Base-by-base conservation (phyloP, 208 protist species). In the Leptomonas seymouri region DNA sequence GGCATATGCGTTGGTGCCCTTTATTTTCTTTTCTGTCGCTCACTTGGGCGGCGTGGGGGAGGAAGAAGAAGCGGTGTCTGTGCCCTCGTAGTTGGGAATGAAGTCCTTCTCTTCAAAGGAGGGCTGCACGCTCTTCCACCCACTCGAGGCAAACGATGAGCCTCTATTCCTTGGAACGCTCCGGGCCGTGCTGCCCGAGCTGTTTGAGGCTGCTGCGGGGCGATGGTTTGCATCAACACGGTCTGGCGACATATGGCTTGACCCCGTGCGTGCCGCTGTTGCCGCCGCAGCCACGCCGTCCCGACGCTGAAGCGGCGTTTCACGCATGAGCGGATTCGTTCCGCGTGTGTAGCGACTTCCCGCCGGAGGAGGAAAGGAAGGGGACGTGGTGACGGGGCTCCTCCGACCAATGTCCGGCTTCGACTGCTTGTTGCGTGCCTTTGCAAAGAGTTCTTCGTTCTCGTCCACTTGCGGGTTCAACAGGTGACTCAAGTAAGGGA, bases 401-500 rank as follows among this genome's bases (percentile, higher is more conserved):
- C 46, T 59, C 6, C 42, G 49, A 18, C 48, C 30, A 41, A 71
- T 28, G 49, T 71, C 64, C 36, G 44, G 49, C 58, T 77, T 77
- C 6, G 71, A 60, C 50, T 70, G 71, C 71, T 71, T 77, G 42
- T 25, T 71, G 2, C 42, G 71, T 2, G 61, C 53, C 41, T 76
- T 66, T 1, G 71, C 59, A 39, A 91, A 84, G 4, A 91, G 73
- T 20, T 77, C 66, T 45, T 67, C 67, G 25, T 83, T 80, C 34
- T 92, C 86, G 49, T 91, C 84, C 27, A 76, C 67, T 41, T 88
- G 80, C 27, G 86, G 82, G 55, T 82, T 85, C 49, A 94, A 79
- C 11, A 94, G 76, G 63, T 91, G 86, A 15, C 79, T 85, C 12
- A 94, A 74, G 61, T 91, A 94, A 1, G 89, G 89, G 61, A 94